Evolutionary conservation across 2,329 filamentous ascomycete genomes (phyloP).

Genomic region (Allantophomopsis lycopodina): DNA sequence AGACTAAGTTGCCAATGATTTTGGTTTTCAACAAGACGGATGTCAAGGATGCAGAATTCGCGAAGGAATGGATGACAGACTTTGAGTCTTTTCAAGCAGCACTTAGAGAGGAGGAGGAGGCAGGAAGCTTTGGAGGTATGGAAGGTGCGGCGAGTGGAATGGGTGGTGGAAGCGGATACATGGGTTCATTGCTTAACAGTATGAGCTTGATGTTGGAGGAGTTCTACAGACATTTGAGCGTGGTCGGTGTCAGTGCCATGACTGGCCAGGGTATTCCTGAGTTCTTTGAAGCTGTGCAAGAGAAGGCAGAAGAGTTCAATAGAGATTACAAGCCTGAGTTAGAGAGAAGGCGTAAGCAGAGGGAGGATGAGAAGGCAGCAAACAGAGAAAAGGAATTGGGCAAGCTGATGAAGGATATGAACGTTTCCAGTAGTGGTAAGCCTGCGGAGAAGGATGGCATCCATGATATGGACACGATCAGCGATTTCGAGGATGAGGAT

Average conservation of each 20-base stretch:
- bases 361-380: constrained; percentile 61
- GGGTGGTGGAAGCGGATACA: constrained; percentile 77
- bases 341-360: constrained; percentile 60
- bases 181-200: constrained; percentile 88
- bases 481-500: constrained; percentile 27
- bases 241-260: constrained; percentile 89
- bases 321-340: constrained; percentile 87
- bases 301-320: constrained; percentile 80
- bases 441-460: constrained; percentile 14
- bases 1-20: constrained; percentile 97
- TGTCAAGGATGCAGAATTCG: constrained; percentile 79
- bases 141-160: constrained; percentile 46
- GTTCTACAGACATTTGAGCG: constrained; percentile 87
- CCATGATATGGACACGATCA: constrained; percentile 21
- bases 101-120: constrained; percentile 64
- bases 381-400: constrained; percentile 70
- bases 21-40: constrained; percentile 99
- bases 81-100: constrained; percentile 92
- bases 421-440: constrained; percentile 30
- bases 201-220: constrained; percentile 98
- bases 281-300: constrained; percentile 80
- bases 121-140: constrained; percentile 59
- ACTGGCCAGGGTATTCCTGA: constrained; percentile 84
- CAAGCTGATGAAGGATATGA: constrained; percentile 92
- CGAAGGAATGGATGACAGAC: constrained; percentile 99